A percentile compares a stretch with the other conserved stretches of the same genome.
Evolutionary conservation across 169 alveolate genomes (phyloP).

Genomic region (Eimeria sp.): DNA sequence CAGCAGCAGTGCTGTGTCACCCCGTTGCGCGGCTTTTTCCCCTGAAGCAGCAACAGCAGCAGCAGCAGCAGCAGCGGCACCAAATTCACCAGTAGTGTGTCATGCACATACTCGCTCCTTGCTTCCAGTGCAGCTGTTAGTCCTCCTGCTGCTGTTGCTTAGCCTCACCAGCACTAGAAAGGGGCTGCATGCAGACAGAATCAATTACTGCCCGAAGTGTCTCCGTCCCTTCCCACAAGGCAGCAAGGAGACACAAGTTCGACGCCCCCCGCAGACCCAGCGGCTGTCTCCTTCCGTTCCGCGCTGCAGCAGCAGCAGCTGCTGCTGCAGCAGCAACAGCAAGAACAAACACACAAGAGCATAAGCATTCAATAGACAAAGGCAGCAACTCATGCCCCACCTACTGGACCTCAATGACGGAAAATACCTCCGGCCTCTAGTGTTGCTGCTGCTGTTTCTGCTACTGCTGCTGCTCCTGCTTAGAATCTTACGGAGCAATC

Average conservation of each 20-base stretch:
- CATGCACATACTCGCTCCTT: neutral
- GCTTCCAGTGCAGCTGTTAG: neutral
- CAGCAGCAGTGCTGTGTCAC: constrained; percentile 27
- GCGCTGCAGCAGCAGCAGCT: neutral
- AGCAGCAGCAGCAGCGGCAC: constrained; percentile 32
- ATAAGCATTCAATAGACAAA: neutral
- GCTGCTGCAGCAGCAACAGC: constrained; percentile 20
- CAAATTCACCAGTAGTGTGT: neutral
- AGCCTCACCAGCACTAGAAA: neutral
- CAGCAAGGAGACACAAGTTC: constrained; percentile 18
- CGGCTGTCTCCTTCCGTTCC: neutral
- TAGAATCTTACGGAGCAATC: constrained; percentile 15
- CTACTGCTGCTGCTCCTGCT: constrained; percentile 3
- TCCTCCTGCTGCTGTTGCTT: neutral
- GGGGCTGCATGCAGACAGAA: constrained; percentile 12
- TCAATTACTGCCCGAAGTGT: constrained; percentile 3
- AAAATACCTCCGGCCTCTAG: neutral
- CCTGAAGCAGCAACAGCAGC: constrained; percentile 44
- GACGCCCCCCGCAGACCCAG: constrained; percentile 26
- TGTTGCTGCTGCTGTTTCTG: constrained; percentile 7
- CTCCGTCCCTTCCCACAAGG: constrained; percentile 46
- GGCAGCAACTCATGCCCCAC: neutral
- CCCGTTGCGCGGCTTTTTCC: constrained; percentile 38
- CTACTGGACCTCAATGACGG: neutral
- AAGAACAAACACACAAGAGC: neutral